phyloP scores from a whole-genome alignment of 2,329 filamentous ascomycete species.

The Blastomyces emzantsi region DNA sequence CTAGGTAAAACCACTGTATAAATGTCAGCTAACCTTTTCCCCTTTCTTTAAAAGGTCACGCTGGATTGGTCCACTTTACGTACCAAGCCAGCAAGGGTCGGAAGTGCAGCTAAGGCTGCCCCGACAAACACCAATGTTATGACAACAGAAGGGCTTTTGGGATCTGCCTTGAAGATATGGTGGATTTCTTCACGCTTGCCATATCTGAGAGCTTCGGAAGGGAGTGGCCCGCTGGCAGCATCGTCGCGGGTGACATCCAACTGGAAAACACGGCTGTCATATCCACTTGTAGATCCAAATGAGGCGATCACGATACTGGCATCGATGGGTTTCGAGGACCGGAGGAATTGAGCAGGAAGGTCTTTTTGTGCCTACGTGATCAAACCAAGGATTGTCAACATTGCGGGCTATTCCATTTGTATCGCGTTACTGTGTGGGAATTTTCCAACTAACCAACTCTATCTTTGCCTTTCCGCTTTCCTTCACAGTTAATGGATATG shows the following conservation, averaged over 20 bases:
- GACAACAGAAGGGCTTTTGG: conserved; percentile 68
- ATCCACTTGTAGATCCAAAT: conserved; percentile 64
- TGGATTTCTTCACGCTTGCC: conserved; percentile 75
- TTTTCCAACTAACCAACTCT: conserved; percentile 60
- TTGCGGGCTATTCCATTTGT: not conserved
- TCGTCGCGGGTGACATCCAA: conserved; percentile 55
- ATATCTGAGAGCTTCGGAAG: conserved; percentile 68
- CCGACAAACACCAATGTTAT: conserved; percentile 70
- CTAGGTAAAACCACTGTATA: conserved; percentile 65
- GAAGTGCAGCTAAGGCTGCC: conserved; percentile 63
- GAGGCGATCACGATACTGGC: conserved; percentile 81
- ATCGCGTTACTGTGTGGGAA: conserved; percentile 3
- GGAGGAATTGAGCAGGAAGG: conserved; percentile 72
- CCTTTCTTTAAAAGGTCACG: not conserved
- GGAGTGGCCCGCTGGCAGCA: conserved; percentile 49
- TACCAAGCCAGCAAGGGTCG: conserved; percentile 62
- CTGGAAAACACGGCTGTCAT: conserved; percentile 63
- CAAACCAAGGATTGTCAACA: conserved; percentile 7
- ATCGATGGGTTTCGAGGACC: conserved; percentile 56
- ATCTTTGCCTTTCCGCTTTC: conserved; percentile 79
- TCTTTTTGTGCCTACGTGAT: conserved; percentile 68
- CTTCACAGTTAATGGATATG: conserved; percentile 75
- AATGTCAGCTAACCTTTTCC: conserved; percentile 12
- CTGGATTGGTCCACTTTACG: conserved; percentile 25
- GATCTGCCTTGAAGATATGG: conserved; percentile 77